Percentiles rank a stretch among this genome's conserved stretches.
These are phyloP conservation scores for Verticillium dahliae DNA, from an alignment of 2,329 filamentous ascomycete genomes.

Conservation along the genomic window DNA sequence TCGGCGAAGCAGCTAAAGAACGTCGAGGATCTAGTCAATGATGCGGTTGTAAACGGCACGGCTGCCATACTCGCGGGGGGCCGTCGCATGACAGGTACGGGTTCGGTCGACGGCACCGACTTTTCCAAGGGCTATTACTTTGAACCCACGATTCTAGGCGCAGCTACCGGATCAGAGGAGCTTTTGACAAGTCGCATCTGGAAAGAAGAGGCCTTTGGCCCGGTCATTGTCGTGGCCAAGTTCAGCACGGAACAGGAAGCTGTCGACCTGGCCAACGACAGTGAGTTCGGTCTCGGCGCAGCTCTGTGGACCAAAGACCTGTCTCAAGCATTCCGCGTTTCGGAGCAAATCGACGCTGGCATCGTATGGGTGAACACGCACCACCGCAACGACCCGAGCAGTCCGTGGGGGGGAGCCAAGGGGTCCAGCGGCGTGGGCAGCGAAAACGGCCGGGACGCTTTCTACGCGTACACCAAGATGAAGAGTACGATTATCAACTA, in stretches of 20 bases:
- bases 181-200: constrained; percentile 68
- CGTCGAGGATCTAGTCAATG: constrained; percentile 58
- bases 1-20: constrained; percentile 57
- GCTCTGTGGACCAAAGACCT: constrained; percentile 72
- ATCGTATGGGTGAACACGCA: constrained; percentile 54
- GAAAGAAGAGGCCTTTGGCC: constrained; percentile 77
- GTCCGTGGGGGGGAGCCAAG: constrained; percentile 62
- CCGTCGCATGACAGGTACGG: constrained; percentile 36
- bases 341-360: constrained; percentile 63
- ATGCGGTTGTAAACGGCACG: constrained; percentile 50
- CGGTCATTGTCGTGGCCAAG: constrained; percentile 67
- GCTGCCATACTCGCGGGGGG: constrained; percentile 36
- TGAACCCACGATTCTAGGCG: constrained; percentile 64
- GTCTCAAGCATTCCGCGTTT: constrained; percentile 65
- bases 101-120: constrained; percentile 42
- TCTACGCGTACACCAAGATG: constrained; percentile 49
- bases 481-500: constrained; percentile 69
- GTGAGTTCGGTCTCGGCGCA: constrained; percentile 69
- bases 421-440: constrained; percentile 60
- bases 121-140: constrained; percentile 65
- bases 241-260: constrained; percentile 70
- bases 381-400: constrained; percentile 66
- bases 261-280: constrained; percentile 64
- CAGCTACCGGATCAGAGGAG: constrained; percentile 42
- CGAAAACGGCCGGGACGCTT: constrained; percentile 64